Evolutionary conservation across 306 rosid species (phyloP).

Genomic region (Bauhinia variegata): DNA sequence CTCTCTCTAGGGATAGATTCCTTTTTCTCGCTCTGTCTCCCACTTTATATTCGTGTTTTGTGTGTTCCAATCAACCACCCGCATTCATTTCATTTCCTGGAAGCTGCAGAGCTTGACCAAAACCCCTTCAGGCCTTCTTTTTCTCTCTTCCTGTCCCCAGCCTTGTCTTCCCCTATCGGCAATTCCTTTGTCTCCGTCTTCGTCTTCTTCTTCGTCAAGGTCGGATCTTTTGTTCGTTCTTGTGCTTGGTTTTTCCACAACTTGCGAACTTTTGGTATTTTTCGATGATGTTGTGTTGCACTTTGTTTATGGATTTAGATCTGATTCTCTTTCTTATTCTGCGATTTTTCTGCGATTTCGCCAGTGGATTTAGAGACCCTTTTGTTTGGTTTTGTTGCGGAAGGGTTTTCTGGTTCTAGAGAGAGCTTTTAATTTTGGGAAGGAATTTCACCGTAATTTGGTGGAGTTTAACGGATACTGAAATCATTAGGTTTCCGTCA

Average conservation of each 20-base stretch:
- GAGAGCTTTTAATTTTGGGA: background rate
- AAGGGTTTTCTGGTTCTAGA: background rate
- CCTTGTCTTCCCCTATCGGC: slow-evolving; percentile 36
- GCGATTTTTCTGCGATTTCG: background rate
- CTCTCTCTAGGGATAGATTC: slow-evolving; percentile 23
- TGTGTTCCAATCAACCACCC: background rate
- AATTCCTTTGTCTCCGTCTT: slow-evolving; percentile 2
- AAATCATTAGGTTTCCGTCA: slow-evolving; percentile 16
- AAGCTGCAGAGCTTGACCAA: slow-evolving; percentile 48
- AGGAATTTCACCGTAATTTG: slow-evolving; percentile 7
- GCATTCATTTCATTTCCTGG: slow-evolving; percentile 34
- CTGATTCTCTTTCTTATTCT: slow-evolving; percentile 6
- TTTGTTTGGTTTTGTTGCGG: background rate
- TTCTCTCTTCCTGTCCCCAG: background rate
- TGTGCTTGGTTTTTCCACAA: slow-evolving; percentile 19
- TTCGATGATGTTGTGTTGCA: background rate
- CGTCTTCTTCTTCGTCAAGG: slow-evolving; percentile 30
- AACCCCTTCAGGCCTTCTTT: background rate
- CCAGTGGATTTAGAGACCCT: slow-evolving; percentile 12
- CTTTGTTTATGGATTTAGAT: slow-evolving; percentile 19
- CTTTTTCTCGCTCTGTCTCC: slow-evolving; percentile 43
- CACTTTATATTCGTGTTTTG: background rate
- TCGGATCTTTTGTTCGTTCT: slow-evolving; percentile 3
- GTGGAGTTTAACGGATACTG: background rate
- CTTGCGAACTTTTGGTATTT: slow-evolving; percentile 31